Evolutionary conservation across 2,329 filamentous ascomycete species (phyloP), one percentile per base, ranked within the genome.

Genomic region (Domatiomyces globalis): DNA sequence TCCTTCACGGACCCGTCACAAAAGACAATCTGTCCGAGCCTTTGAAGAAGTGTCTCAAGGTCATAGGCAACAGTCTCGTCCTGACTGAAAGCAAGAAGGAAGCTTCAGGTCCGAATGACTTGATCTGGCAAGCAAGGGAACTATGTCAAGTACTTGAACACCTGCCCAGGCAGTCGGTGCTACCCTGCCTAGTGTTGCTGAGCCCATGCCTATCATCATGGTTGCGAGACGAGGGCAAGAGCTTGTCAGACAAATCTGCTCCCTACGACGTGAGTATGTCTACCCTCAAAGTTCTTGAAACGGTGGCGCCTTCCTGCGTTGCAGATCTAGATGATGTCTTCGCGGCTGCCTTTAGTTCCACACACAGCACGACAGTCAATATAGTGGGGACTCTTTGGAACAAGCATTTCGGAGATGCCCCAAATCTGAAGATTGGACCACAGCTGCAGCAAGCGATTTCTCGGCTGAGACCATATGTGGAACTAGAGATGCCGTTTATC

Each of bases 361-460:
- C 69, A 5, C 73, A 77, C 56, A 70, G 67, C 46, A 66, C 63
- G 2, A 71, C 77, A 8, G 71, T 73, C 9, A 77, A 76, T 45
- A 63, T 63, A 2, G 75, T 79, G 1, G 71, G 81, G 22, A 62
- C 66, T 15, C 72, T 77, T 55, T 95, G 87, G 87, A 89, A 88
- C 58, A 63, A 67, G 0, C 76, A 81, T 0, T 87, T 87, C 61
- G 80, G 80, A 18, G 69, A 75, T 15, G 73, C 77, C 42, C 71
- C 78, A 2, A 68, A 69, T 4, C 62, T 87, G 1, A 68, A 77
- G 20, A 90, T 86, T 65, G 84, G 87, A 0, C 66, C 75, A 9
- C 71, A 70, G 27, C 71, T 95, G 4, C 79, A 80, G 59, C 66
- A 72, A 2, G 76, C 81, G 1, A 69, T 95, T 6, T 17, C 45